phyloP scores from a whole-genome alignment of 2,329 filamentous ascomycete genomes.

The Colletotrichum acutatum region DNA sequence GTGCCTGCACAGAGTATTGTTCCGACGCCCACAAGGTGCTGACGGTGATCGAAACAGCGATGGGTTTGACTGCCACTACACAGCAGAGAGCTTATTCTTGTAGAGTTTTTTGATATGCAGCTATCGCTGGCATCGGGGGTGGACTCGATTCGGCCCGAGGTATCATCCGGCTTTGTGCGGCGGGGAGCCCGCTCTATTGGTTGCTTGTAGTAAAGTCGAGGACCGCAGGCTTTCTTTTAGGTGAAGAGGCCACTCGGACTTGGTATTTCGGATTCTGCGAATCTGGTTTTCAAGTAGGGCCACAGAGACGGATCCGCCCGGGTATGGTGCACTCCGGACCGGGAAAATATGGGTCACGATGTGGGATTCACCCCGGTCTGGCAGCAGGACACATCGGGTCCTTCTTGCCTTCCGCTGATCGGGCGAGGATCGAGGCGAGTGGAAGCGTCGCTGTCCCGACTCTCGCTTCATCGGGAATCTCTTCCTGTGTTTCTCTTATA shows the following conservation, averaged over 20 bases:
- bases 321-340: too few relatives aligned
- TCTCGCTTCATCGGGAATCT: neutral
- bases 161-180: neutral
- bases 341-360: too few relatives aligned
- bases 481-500: slow-evolving; percentile 32
- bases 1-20: neutral
- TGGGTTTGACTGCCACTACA: neutral
- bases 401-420: too few relatives aligned
- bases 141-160: neutral
- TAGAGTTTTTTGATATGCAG: neutral
- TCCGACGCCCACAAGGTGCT: neutral
- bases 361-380: too few relatives aligned
- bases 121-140: neutral
- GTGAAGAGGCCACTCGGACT: too few relatives aligned
- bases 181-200: neutral
- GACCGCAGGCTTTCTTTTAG: neutral
- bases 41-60: neutral
- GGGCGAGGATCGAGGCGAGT: neutral
- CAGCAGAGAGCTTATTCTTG: neutral
- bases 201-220: neutral
- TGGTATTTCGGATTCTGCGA: neutral
- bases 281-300: too few relatives aligned
- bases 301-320: too few relatives aligned
- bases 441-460: neutral
- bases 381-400: neutral